These are phyloP conservation scores for Metschnikowia arizonensis DNA, from an alignment of 805 yeast genomes.

Conservation along the genomic window DNA sequence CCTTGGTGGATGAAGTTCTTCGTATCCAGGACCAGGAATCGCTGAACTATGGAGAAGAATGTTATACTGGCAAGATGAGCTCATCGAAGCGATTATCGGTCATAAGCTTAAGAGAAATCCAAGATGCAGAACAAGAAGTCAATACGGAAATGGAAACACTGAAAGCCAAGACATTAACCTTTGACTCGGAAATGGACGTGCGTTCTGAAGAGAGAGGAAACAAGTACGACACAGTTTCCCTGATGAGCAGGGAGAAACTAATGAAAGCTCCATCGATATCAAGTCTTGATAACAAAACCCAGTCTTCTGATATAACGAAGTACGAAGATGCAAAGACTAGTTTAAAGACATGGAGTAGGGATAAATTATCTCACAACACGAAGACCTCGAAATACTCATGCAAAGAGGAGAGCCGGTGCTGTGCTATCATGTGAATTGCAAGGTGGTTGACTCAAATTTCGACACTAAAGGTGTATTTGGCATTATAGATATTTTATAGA, in stretches of 20 bases:
- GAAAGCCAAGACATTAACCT: not conserved
- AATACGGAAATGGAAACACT: not conserved
- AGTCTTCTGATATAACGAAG: not conserved
- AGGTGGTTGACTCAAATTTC: not conserved
- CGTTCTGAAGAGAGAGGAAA: not conserved
- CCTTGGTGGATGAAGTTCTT: slow-evolving; percentile 19
- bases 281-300: not conserved
- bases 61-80: not conserved
- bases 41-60: not conserved
- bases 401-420: slow-evolving; percentile 16
- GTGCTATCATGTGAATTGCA: slow-evolving; percentile 15
- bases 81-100: not conserved
- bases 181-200: not conserved
- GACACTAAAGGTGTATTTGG: not conserved
- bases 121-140: not conserved
- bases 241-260: not conserved
- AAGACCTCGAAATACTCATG: not conserved
- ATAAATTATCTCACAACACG: not conserved
- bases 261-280: not conserved
- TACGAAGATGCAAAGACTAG: not conserved
- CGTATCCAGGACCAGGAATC: slow-evolving; percentile 2
- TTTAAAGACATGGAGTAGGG: not conserved
- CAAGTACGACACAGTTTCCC: not conserved
- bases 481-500: slow-evolving; percentile 3
- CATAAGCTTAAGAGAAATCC: not conserved